Evolutionary conservation across 768 basidiomycete genomes (phyloP).

Genomic region (Macrolepiota dolichaula): DNA sequence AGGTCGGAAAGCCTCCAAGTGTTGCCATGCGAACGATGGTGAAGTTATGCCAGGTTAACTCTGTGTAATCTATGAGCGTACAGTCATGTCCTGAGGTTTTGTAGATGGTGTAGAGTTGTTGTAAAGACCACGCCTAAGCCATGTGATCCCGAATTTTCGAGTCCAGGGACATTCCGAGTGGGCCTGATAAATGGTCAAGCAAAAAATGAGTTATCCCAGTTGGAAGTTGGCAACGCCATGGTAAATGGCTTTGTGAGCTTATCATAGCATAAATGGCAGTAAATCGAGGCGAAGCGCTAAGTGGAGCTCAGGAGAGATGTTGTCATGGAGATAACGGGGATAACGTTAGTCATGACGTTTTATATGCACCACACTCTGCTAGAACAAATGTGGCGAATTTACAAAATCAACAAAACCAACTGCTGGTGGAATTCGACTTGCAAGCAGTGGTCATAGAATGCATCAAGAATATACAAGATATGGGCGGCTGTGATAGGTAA

Average conservation of each 20-base stretch:
- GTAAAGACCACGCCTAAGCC: background rate
- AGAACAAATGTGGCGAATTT: background rate
- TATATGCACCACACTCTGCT: background rate
- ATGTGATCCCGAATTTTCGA: background rate
- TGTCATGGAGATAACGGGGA: background rate
- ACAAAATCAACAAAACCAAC: background rate
- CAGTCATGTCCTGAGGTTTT: background rate
- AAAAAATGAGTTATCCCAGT: too few relatives aligned
- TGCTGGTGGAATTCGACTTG: background rate
- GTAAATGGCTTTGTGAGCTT: background rate
- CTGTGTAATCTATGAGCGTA: too few relatives aligned
- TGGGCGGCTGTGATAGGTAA: background rate
- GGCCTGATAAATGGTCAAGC: too few relatives aligned
- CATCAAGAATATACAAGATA: background rate
- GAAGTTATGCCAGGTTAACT: too few relatives aligned
- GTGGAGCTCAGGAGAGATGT: background rate
- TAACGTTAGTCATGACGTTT: background rate
- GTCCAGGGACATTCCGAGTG: background rate
- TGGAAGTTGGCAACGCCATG: too few relatives aligned
- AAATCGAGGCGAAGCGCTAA: background rate
- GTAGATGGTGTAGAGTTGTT: background rate
- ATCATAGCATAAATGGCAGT: background rate
- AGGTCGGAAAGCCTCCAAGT: too few relatives aligned
- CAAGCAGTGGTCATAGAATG: background rate
- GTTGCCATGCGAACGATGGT: too few relatives aligned